A percentile compares a stretch with the other conserved stretches of the same genome.
phyloP scores from a whole-genome alignment of 179 eudicot species.

The Amaranthus tricolor region DNA sequence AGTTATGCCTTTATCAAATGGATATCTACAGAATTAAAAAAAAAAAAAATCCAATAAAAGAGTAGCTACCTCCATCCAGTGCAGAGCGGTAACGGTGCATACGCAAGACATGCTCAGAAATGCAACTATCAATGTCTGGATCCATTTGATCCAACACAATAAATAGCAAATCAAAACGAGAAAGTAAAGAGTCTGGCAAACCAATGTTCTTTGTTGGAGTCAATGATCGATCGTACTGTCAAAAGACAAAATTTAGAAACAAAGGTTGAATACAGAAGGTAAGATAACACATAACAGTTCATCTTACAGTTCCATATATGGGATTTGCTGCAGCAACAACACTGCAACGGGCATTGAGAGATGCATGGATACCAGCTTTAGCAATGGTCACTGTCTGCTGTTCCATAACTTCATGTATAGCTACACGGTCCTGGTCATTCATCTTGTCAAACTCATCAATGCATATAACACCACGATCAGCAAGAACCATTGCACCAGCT shows the following conservation, averaged over 20 bases:
- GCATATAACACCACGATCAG: slow-evolving; percentile 98
- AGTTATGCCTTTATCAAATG: slow-evolving; percentile 11
- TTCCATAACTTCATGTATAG: slow-evolving; percentile 99
- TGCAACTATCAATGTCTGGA: slow-evolving; percentile 84
- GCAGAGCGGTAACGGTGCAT: slow-evolving; percentile 92
- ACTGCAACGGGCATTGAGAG: slow-evolving; percentile 98
- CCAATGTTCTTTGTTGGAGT: slow-evolving; percentile 99
- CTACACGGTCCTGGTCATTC: slow-evolving; percentile 99
- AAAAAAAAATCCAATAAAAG: neutral
- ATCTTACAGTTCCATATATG: slow-evolving; percentile 95
- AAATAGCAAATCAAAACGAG: slow-evolving; percentile 94
- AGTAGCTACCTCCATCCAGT: slow-evolving; percentile 66
- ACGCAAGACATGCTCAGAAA: slow-evolving; percentile 96
- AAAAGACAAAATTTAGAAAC: slow-evolving; percentile 2
- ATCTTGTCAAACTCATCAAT: slow-evolving; percentile 99
- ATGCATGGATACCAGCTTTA: slow-evolving; percentile 99
- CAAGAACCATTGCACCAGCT: slow-evolving; percentile 99
- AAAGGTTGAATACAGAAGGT: neutral
- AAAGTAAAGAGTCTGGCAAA: slow-evolving; percentile 93
- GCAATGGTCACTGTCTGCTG: slow-evolving; percentile 99
- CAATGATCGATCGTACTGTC: slow-evolving; percentile 94
- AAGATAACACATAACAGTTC: neutral
- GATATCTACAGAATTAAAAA: neutral
- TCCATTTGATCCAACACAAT: slow-evolving; percentile 99
- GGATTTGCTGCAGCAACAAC: slow-evolving; percentile 99